Evolutionary conservation across 75 land plant genomes (phyloP), one percentile per base, ranked within the genome.

Genomic region (Larix kaempferi): DNA sequence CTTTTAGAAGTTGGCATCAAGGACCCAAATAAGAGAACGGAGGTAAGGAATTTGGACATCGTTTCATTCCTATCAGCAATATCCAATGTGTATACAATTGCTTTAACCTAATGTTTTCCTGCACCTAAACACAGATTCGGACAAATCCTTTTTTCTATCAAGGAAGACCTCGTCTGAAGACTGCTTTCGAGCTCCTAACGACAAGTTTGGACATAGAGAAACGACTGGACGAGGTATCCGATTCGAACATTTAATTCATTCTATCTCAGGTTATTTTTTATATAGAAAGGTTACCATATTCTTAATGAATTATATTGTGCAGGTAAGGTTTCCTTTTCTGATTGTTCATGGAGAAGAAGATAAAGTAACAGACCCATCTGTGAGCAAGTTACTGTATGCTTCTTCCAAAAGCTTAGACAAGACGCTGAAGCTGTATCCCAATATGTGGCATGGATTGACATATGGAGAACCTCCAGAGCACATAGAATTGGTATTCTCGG

Each of bases 401-500:
- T 73, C 78, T 6, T 90, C 99, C 17, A 59, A 83, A 35, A 90
- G 93, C 88, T 75, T 72, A 1, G 99, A 96, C 83, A 96, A 96
- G 89, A 86, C 88, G n/a, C 74, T 96, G 64, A 94, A 94, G 78
- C 63, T 92, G 56, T 94, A 94, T 73, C 88, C 88, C 3, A 93
- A 89, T 2, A 93, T 96, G 99, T 92, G 99, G 97, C 99, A 96
- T 55, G 91, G 90, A 0, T 78, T 96, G 29, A 86, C 88, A 1
- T 86, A 84, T 73, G 97, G 95, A 2, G 99, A 96, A 79, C 77
- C 89, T 3, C 84, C 80, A 12, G 89, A 92, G 65, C 88, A 96
- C 76, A 86, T 86, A 15, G 87, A 94, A 12, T 80, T 80, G 15
- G 95, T 94, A 57, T 94, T 87, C 80, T n/a, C 73, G 10, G 97